phyloP scores from a whole-genome alignment of 352 stramenopile species.

The Thalassiosira ordinaria region DNA sequence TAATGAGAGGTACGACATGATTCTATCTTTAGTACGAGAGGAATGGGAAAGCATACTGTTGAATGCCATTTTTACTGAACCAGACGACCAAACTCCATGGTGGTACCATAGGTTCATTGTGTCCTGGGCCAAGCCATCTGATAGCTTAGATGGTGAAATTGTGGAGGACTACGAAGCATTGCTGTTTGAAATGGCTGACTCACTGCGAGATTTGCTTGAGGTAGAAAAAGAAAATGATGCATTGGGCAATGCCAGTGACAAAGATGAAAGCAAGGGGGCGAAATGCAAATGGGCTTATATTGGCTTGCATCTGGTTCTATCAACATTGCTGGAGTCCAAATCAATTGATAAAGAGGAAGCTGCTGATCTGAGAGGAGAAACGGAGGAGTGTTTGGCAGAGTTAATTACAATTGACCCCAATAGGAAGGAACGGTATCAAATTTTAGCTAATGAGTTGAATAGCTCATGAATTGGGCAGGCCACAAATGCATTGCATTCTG shows the following conservation, averaged over 20 bases:
- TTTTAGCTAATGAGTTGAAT: no score
- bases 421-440: constrained; percentile 65
- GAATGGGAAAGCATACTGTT: constrained; percentile 86
- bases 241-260: constrained; percentile 3
- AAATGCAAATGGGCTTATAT: constrained; percentile 79
- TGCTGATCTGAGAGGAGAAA: constrained; percentile 82
- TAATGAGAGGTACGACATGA: constrained; percentile 21
- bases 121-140: constrained; percentile 81
- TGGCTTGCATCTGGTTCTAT: constrained; percentile 68
- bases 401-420: constrained; percentile 88
- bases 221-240: constrained; percentile 57
- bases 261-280: constrained; percentile 49
- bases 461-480: no score
- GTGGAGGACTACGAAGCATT: constrained; percentile 45
- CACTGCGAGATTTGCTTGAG: constrained; percentile 74
- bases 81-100: constrained; percentile 98
- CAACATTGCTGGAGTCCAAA: constrained; percentile 33
- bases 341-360: constrained; percentile 13
- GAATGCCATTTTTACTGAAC: constrained; percentile 98
- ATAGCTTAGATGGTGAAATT: constrained; percentile 51
- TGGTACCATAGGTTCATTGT: constrained; percentile 97
- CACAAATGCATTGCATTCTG: no score
- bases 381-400: constrained; percentile 87
- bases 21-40: constrained; percentile 45
- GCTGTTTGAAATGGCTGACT: constrained; percentile 66